Evolutionary conservation across 257 asterid genomes (phyloP), one percentile per base, ranked within the genome.

Genomic region (Salvia hispanica): DNA sequence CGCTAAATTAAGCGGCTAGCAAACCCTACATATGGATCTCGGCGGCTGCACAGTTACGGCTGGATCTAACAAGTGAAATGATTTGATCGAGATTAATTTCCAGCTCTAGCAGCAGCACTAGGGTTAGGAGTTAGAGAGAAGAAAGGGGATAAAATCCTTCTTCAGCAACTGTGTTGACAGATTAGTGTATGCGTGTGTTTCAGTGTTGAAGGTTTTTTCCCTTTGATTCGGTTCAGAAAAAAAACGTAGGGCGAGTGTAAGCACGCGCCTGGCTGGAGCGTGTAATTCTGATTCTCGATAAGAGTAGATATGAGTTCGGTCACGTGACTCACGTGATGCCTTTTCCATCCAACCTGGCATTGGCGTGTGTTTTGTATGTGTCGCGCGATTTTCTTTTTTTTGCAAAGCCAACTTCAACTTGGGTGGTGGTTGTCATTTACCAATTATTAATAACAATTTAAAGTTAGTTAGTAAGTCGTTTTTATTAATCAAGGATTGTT

Each of bases 301-400:
- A 16, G 48, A 40, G 52, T 39, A 8, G 45, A 10, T 40, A 51
- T 45, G 48, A 16, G 64, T 9, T 62, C n/a, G 45, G 7, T 65
- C 76, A 75, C 70, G 76, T 73, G 70, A 44, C 12, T 66, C 76
- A 71, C 73, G 82, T 78, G 82, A 47, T 53, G 12, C 64, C 40
- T 61, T 66, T 18, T 59, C 14, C 3, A n/a, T 61, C 66, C 76
- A 45, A 68, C 70, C 77, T 67, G 60, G 71, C 67, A 25, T 34
- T 58, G 64, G 12, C 28, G 42, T 56, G 45, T 33, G 64, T n/a
- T n/a, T n/a, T n/a, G n/a, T 18, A 63, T 55, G 33, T 61, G 61
- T 71, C 76, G 72, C 77, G 77, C 61, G 77, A 67, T 40, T 55
- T 43, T 39, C n/a, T 72, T 71, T 36, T 52, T 56, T 1, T 36